These are phyloP conservation scores for Pinus taeda DNA, from an alignment of 75 land plant genomes.

Conservation along the genomic window DNA sequence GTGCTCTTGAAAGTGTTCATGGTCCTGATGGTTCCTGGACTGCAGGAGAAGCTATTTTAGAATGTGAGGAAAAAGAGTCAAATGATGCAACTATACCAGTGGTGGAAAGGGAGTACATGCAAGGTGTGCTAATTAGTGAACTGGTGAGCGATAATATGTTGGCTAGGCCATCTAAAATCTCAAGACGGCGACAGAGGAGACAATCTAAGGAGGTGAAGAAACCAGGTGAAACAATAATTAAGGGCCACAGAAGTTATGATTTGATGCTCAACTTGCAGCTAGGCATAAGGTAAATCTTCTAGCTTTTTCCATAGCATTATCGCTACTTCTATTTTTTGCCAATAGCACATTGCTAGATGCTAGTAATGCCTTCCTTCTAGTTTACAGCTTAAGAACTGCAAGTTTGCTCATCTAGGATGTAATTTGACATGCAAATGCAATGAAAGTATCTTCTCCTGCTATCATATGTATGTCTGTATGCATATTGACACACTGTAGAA, in stretches of 20 bases:
- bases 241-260: conserved; percentile 97
- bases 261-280: conserved; percentile 96
- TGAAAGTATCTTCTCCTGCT: background rate
- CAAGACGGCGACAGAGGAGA: conserved; percentile 53
- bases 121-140: conserved; percentile 95
- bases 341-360: background rate
- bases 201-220: conserved; percentile 62
- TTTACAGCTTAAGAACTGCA: background rate
- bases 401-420: background rate
- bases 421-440: too few relatives aligned
- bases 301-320: conserved; percentile 1
- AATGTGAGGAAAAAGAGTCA: conserved; percentile 30
- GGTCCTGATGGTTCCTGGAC: conserved; percentile 31
- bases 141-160: conserved; percentile 50
- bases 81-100: conserved; percentile 42
- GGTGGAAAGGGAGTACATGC: conserved; percentile 92
- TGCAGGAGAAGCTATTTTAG: conserved; percentile 42
- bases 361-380: background rate
- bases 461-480: background rate
- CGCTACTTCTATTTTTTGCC: background rate
- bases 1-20: conserved; percentile 54
- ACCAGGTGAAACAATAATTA: conserved; percentile 86
- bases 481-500: background rate
- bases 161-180: conserved; percentile 40
- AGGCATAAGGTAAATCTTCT: conserved; percentile 73